phyloP scores from a whole-genome alignment of 345 rosid genomes.

The Hibiscus tridactylites region DNA sequence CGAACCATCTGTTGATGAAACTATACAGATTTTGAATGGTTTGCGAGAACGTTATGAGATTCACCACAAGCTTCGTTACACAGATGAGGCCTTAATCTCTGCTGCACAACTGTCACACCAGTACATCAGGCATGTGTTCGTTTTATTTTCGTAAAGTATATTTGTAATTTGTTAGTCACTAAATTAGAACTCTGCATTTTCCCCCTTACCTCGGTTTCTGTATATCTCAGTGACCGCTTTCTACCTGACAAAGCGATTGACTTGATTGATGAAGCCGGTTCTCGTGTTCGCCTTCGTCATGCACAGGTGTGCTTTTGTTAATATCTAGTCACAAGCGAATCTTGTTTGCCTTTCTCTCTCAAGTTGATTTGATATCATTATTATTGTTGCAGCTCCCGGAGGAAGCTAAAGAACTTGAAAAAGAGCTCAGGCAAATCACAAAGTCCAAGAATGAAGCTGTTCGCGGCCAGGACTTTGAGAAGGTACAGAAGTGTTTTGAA shows the following conservation, averaged over 20 bases:
- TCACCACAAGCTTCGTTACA: conserved; percentile 95
- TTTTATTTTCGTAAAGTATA: not conserved
- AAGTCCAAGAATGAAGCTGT: conserved; percentile 97
- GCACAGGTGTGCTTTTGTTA: conserved; percentile 50
- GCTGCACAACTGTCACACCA: conserved; percentile 95
- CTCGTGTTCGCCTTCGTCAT: conserved; percentile 92
- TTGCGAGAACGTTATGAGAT: conserved; percentile 96
- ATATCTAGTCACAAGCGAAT: not conserved
- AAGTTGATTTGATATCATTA: not conserved
- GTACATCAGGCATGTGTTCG: conserved; percentile 68
- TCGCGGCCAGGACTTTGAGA: conserved; percentile 89
- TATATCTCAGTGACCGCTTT: conserved; percentile 70
- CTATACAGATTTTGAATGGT: conserved; percentile 86
- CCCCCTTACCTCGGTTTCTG: not conserved
- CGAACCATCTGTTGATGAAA: conserved; percentile 91
- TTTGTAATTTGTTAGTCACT: not conserved
- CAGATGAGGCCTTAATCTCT: conserved; percentile 75
- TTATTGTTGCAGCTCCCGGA: conserved; percentile 66
- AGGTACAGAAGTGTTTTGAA: conserved; percentile 33
- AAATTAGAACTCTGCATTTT: not conserved
- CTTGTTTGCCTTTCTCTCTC: not conserved
- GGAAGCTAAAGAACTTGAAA: conserved; percentile 96
- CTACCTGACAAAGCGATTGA: conserved; percentile 99
- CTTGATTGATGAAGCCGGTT: conserved; percentile 99
- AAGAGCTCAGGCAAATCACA: conserved; percentile 81